A percentile compares a stretch with the other conserved stretches of the same genome.
Evolutionary conservation across 169 alveolate genomes (phyloP).

Genomic region (Eimeria zaria): DNA sequence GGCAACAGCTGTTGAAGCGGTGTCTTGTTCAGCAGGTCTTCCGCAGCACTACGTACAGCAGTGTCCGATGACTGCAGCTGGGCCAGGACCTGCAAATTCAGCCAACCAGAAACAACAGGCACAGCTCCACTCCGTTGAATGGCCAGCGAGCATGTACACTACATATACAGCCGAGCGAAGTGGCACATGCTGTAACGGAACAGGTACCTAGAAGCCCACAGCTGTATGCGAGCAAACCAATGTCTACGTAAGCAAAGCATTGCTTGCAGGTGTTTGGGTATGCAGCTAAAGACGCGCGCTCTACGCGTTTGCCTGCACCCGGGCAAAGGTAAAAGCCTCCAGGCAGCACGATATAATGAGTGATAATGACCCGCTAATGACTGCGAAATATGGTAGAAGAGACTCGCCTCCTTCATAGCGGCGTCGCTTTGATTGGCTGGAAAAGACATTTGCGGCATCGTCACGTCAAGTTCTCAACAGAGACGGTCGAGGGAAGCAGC

Average conservation of each 20-base stretch:
- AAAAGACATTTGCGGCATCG: slow-evolving; percentile 55
- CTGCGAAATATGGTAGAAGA: background rate
- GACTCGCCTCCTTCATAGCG: slow-evolving; percentile 58
- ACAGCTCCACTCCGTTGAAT: background rate
- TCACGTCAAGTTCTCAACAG: background rate
- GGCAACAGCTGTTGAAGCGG: slow-evolving; percentile 60
- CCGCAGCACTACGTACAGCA: slow-evolving; percentile 39
- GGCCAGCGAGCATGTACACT: background rate
- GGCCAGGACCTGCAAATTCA: slow-evolving; percentile 7
- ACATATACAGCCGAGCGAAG: background rate
- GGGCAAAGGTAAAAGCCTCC: background rate
- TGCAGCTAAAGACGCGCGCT: background rate
- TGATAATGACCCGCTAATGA: background rate
- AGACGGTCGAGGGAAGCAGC: background rate
- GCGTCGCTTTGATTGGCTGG: slow-evolving; percentile 2
- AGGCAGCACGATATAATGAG: no score
- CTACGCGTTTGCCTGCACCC: background rate
- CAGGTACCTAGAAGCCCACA: background rate
- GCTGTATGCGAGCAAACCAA: background rate
- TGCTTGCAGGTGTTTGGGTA: background rate
- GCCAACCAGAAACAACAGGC: background rate
- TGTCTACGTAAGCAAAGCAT: background rate
- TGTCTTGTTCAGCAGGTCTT: slow-evolving; percentile 52
- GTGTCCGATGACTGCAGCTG: slow-evolving; percentile 48
- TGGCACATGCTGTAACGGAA: background rate